These are phyloP conservation scores for Penicillium sp. DNA, from an alignment of 2,329 filamentous ascomycete genomes.

Conservation along the genomic window DNA sequence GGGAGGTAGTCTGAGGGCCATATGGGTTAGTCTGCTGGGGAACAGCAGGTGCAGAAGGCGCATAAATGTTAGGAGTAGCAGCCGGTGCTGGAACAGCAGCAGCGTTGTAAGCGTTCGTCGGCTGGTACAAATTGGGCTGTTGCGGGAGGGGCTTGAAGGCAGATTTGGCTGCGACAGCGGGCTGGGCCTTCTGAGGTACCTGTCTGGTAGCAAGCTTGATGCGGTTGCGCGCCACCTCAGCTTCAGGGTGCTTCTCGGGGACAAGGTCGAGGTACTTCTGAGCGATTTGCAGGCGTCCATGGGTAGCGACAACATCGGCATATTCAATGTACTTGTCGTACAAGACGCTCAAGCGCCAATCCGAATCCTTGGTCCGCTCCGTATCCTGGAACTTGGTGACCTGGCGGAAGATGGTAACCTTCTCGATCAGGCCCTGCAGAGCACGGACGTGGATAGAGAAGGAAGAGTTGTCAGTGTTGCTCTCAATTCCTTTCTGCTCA, in stretches of 20 bases:
- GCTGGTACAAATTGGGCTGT: slow-evolving; percentile 38
- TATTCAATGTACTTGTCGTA: slow-evolving; percentile 98
- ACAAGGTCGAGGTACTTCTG: slow-evolving; percentile 90
- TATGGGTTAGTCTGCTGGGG: slow-evolving; percentile 49
- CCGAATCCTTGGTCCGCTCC: slow-evolving; percentile 67
- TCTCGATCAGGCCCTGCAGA: slow-evolving; percentile 93
- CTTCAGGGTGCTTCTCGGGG: slow-evolving; percentile 77
- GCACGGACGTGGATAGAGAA: slow-evolving; percentile 90
- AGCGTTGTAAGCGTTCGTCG: slow-evolving; percentile 33
- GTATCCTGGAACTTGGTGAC: slow-evolving; percentile 86
- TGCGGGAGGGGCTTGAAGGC: slow-evolving; percentile 45
- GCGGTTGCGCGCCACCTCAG: slow-evolving; percentile 80
- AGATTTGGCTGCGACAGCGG: slow-evolving; percentile 41
- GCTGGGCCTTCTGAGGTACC: slow-evolving; percentile 44
- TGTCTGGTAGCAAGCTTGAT: slow-evolving; percentile 80
- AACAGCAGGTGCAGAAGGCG: slow-evolving; percentile 35
- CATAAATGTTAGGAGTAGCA: slow-evolving; percentile 39
- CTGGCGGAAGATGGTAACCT: slow-evolving; percentile 93
- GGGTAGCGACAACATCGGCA: slow-evolving; percentile 86
- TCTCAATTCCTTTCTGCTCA: slow-evolving; percentile 71
- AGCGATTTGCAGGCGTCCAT: slow-evolving; percentile 81
- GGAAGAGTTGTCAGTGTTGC: slow-evolving; percentile 68
- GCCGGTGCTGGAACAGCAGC: slow-evolving; percentile 18
- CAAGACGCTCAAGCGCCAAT: slow-evolving; percentile 83
- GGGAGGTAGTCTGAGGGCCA: slow-evolving; percentile 40